phyloP scores from a whole-genome alignment of 345 rosid species.

The thale cress (Arabidopsis thaliana) region DNA sequence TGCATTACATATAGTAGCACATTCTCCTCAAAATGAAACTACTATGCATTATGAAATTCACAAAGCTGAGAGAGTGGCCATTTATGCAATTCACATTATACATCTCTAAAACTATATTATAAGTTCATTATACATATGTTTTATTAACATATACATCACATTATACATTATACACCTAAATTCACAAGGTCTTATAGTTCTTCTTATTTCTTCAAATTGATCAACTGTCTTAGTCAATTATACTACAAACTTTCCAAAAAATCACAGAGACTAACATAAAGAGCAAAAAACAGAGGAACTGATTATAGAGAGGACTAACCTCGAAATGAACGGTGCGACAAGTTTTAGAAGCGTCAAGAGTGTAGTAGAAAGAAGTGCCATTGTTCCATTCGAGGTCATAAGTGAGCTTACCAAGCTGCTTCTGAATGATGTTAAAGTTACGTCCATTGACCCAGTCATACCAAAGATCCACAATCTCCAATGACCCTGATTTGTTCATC shows the following conservation, averaged over 20 bases:
- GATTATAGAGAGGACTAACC: conserved; percentile 42
- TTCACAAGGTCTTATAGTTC: neutral
- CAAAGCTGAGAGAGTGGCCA: neutral
- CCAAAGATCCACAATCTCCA: conserved; percentile 66
- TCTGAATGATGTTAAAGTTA: conserved; percentile 72
- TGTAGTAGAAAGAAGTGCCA: conserved; percentile 64
- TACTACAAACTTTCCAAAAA: neutral
- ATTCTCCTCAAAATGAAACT: neutral
- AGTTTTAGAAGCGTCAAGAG: conserved; percentile 50
- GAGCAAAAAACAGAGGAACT: neutral
- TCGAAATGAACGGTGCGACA: conserved; percentile 55
- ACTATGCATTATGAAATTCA: neutral
- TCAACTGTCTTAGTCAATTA: neutral
- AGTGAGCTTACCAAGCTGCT: conserved; percentile 59
- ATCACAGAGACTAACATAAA: neutral
- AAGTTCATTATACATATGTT: no score
- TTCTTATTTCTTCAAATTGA: neutral
- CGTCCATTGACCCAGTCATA: conserved; percentile 77
- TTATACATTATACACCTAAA: neutral
- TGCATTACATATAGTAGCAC: neutral
- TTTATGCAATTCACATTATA: neutral
- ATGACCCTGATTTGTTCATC: conserved; percentile 62
- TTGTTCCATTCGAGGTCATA: conserved; percentile 75
- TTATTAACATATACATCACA: neutral
- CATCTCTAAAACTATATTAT: neutral